These are phyloP conservation scores for Russula virescens DNA, from an alignment of 768 basidiomycete species.

Conservation along the genomic window DNA sequence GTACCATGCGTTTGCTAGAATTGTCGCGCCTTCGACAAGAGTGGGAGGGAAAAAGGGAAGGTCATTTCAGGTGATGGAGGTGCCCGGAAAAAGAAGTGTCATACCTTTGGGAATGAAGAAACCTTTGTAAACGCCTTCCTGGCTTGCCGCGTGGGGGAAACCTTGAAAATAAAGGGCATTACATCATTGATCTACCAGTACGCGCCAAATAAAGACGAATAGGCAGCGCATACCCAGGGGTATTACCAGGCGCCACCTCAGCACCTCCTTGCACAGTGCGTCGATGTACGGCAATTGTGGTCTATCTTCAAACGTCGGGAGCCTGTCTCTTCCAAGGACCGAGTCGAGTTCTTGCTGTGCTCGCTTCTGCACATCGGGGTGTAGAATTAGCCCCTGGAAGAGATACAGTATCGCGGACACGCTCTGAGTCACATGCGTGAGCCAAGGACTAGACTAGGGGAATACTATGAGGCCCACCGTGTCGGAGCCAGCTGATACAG, in stretches of 20 bases:
- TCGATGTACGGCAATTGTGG: slow-evolving; percentile 26
- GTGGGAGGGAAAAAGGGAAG: not conserved
- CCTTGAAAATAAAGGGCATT: slow-evolving; percentile 11
- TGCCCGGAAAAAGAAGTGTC: not conserved
- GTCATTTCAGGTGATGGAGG: not conserved
- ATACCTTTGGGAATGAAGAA: slow-evolving; percentile 29
- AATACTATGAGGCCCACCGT: not conserved
- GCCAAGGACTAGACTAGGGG: too few species aligned
- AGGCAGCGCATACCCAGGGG: slow-evolving; percentile 4
- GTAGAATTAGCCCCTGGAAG: slow-evolving; percentile 6
- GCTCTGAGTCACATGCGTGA: not conserved
- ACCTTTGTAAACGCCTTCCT: slow-evolving; percentile 28
- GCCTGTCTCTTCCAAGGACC: slow-evolving; percentile 26
- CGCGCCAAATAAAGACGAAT: not conserved
- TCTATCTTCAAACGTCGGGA: slow-evolving; percentile 29
- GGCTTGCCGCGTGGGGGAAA: slow-evolving; percentile 24
- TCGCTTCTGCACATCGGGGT: slow-evolving; percentile 15
- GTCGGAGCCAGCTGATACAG: slow-evolving; percentile 10
- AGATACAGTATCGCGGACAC: slow-evolving; percentile 5
- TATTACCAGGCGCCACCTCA: slow-evolving; percentile 24
- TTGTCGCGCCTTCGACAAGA: slow-evolving; percentile 7
- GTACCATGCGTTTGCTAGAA: slow-evolving; percentile 29
- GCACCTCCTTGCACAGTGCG: slow-evolving; percentile 26
- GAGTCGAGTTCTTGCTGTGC: slow-evolving; percentile 29
- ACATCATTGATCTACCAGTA: not conserved